Base-by-base conservation (phyloP, 1,284 basidiomycete species). In the Naganishia liquefaciens region DNA sequence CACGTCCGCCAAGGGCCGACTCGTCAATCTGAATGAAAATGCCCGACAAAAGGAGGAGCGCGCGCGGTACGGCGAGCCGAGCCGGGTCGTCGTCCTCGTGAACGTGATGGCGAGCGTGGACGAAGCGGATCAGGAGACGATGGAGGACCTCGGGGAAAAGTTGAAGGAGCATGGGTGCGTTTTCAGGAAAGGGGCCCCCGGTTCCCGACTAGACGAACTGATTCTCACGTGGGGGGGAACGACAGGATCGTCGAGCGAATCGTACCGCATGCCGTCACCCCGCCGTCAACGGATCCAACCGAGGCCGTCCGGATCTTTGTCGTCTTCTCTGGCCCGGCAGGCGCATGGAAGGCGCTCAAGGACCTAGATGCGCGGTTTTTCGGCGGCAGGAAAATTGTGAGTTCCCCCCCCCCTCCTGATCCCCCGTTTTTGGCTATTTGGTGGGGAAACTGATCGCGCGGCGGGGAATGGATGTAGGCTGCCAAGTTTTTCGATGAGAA, bases 331-430 rank as follows among this genome's bases (percentile, higher is more conserved):
- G 93, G 93, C 0, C 88, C 92, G 10, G 93, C 85, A 0, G 94
- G 91, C 9, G 94, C 93, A 2, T 97, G 92, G 91, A 91, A 92
- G 76, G 93, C 91, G 0, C 89, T 93, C 1, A 85, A 89, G 53
- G 91, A 93, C 74, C 83, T 97, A 65, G 91, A 96, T 73, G 93
- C 91, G 15, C 82, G 93, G 52, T 94, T 86, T 74, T 96, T 97
- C 74, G 92, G 89, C 11, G 94, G 94, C 0, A 82, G 88, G 68
- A 84, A 84, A 15, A 90, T 96, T 37, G 84, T 77, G 61, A 74
- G 77, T 65, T 23, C 13, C 30, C 5, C 28, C 19, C 4, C 15
- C 17, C 44, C n/a, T n/a, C n/a, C n/a, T n/a, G n/a, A n/a, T n/a
- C n/a, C n/a, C n/a, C n/a, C n/a, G n/a, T n/a, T n/a, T n/a, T n/a